Base-by-base conservation (phyloP, 2,329 filamentous ascomycete genomes). In the Hymenoscyphus albidus region DNA sequence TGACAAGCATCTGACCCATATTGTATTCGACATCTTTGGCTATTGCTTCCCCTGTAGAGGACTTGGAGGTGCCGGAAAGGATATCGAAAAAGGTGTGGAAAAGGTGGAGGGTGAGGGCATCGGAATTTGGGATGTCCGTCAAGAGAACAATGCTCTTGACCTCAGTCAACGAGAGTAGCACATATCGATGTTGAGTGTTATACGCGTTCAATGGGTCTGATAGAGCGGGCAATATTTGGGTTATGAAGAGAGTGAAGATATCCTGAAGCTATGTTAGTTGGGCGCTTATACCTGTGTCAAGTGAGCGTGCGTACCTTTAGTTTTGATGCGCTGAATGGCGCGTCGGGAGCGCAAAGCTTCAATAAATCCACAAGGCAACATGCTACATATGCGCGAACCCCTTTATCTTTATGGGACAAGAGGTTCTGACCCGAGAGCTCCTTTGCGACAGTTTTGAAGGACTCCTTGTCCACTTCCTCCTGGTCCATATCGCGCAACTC, bases 131-230 rank as follows among this genome's bases (percentile, higher is more conserved):
- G 48, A 98, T 85, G 72, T 99, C 95, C 67, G 91, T 90, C 70
- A 99, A 85, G 51, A 99, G 86, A 9, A 98, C 85, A 54, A 99
- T 92, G 78, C 93, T 97, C 82, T 98, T 97, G 71, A 97, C 91
- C 70, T 96, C 92, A 63, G 92, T 89, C 38, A 99, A 84, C 18
- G 93, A 97, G 67, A 88, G 87, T 66, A 99, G 82, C 67, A 97
- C 91, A 74, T 96, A 95, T 78, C 95, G 88, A 79, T 99, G 92
- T 77, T 98, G 93, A 67, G 87, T 88, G 77, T 96, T 94, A 81
- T 97, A 98, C 10, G 93, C 88, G 75, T 96, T 90, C 48, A 88
- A 88, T 13, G 93, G 92, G 73, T 97, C 89, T 73, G 92, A 89
- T 32, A 98, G 86, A 57, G 92, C 88, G 58, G 93, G 93, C 57